Evolutionary conservation across 371 early-diverging fungal genomes (phyloP).

Genomic region (Zancudomyces culisetae): DNA sequence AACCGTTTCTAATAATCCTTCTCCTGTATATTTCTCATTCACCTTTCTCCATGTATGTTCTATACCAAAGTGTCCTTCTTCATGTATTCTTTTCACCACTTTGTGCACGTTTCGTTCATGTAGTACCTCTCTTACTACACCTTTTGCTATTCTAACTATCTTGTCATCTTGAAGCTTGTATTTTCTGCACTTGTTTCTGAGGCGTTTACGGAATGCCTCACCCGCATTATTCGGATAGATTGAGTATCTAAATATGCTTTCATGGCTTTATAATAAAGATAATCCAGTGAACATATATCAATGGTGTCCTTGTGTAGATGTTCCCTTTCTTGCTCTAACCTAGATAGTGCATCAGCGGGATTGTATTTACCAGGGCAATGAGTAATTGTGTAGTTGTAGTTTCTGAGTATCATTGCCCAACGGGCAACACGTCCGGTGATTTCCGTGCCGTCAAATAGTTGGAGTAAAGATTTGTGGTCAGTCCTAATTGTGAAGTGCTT

Average conservation of each 20-base stretch:
- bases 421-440: background rate
- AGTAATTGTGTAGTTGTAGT: background rate
- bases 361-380: constrained; percentile 3
- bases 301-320: background rate
- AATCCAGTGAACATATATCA: background rate
- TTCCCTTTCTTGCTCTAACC: background rate
- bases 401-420: background rate
- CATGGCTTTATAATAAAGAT: background rate
- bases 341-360: constrained; percentile 1
- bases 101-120: background rate
- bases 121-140: background rate
- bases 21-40: background rate
- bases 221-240: background rate
- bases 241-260: background rate
- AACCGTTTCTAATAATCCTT: background rate
- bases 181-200: background rate
- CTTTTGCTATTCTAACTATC: background rate
- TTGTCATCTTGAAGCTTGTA: background rate
- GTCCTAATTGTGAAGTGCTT: background rate
- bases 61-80: background rate
- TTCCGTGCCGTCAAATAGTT: background rate
- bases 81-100: background rate
- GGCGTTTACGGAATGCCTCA: background rate
- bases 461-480: background rate
- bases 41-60: background rate